These are phyloP conservation scores for Houttuynia cordata DNA, from an alignment of 164 flowering plant genomes.

Conservation along the genomic window DNA sequence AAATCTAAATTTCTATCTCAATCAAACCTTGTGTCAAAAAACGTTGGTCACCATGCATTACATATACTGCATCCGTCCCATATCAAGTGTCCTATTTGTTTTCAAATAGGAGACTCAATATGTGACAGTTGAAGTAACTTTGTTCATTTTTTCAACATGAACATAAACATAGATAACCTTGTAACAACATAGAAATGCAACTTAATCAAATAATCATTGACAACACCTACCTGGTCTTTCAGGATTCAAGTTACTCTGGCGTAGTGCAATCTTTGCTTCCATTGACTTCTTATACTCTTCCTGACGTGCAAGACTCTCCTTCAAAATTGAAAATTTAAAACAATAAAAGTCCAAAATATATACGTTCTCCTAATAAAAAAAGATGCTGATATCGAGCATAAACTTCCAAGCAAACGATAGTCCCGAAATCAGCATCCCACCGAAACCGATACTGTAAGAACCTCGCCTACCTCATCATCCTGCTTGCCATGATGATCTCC, in stretches of 20 bases:
- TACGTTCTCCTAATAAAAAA: not conserved
- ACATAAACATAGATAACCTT: no score
- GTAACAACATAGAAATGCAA: no score
- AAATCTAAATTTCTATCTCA: no score
- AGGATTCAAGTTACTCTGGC: conserved; percentile 73
- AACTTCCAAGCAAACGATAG: not conserved
- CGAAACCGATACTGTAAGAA: not conserved
- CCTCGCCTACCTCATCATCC: conserved; percentile 49
- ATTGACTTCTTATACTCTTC: conserved; percentile 79
- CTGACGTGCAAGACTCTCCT: conserved; percentile 73
- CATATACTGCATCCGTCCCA: no score
- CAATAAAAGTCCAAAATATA: not conserved
- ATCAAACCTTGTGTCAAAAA: no score
- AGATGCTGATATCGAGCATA: not conserved
- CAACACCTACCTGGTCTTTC: conserved; percentile 70
- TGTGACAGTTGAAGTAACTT: no score
- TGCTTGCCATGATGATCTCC: conserved; percentile 45
- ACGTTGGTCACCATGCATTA: no score
- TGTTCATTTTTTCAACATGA: no score
- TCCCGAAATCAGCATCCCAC: not conserved
- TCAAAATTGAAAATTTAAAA: conserved; percentile 4
- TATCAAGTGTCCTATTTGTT: no score
- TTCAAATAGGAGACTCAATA: no score
- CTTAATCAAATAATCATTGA: no score
- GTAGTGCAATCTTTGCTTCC: conserved; percentile 74